These are phyloP conservation scores for Trametes cubensis DNA, from an alignment of 768 basidiomycete genomes.

Conservation along the genomic window DNA sequence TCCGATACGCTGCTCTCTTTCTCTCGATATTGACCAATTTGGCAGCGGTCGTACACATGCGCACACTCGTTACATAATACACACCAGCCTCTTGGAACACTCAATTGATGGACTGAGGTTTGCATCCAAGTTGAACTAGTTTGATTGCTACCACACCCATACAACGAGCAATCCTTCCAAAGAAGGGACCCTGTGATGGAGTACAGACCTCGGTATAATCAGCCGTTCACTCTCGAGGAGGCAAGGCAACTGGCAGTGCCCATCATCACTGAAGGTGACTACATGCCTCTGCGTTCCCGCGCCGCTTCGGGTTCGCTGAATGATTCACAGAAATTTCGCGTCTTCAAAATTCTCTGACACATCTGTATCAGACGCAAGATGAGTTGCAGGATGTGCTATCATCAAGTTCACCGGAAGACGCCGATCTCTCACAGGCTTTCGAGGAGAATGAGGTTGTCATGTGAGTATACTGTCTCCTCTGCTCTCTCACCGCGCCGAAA, in stretches of 20 bases:
- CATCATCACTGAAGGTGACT: slow-evolving; percentile 70
- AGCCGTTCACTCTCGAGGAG: slow-evolving; percentile 74
- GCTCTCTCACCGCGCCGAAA: neutral
- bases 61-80: slow-evolving; percentile 23
- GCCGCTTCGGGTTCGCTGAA: neutral
- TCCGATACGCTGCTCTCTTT: neutral
- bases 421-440: slow-evolving; percentile 59
- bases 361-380: slow-evolving; percentile 63
- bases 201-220: slow-evolving; percentile 64
- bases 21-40: neutral
- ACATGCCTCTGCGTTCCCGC: neutral
- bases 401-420: slow-evolving; percentile 44
- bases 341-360: slow-evolving; percentile 69
- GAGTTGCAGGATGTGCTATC: slow-evolving; percentile 55
- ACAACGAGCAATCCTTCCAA: neutral
- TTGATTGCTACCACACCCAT: neutral
- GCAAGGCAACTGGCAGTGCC: slow-evolving; percentile 66
- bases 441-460: slow-evolving; percentile 77
- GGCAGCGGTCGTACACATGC: slow-evolving; percentile 8
- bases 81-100: neutral
- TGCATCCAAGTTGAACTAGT: no score
- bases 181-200: slow-evolving; percentile 48
- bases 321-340: slow-evolving; percentile 66
- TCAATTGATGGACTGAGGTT: no score
- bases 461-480: slow-evolving; percentile 40